Evolutionary conservation across 345 rosid genomes (phyloP).

Genomic region (Melastoma malabathricum): DNA sequence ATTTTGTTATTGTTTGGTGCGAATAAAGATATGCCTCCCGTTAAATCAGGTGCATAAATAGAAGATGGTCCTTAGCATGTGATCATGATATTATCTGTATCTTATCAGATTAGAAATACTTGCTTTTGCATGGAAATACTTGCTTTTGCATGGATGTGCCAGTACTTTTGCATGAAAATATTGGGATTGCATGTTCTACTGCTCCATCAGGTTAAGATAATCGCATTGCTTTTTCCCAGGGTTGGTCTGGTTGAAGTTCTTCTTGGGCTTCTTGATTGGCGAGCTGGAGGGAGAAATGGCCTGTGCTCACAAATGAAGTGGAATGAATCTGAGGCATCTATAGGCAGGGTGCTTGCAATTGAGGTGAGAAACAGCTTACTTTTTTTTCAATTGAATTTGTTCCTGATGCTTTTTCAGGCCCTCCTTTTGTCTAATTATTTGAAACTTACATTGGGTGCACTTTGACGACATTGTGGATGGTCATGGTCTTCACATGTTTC

Average conservation of each 20-base stretch:
- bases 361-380: conserved; percentile 43
- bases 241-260: conserved; percentile 93
- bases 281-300: conserved; percentile 83
- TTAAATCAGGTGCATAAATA: too few species aligned
- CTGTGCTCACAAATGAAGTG: conserved; percentile 90
- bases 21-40: too few species aligned
- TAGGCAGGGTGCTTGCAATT: conserved; percentile 93
- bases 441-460: not conserved
- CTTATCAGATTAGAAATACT: too few species aligned
- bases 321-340: conserved; percentile 98
- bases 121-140: too few species aligned
- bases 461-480: not conserved
- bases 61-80: too few species aligned
- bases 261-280: conserved; percentile 97
- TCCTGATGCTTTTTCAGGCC: not conserved
- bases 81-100: too few species aligned
- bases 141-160: too few species aligned
- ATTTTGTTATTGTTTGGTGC: too few species aligned
- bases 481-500: not conserved
- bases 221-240: conserved; percentile 24
- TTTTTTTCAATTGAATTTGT: not conserved
- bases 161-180: too few species aligned
- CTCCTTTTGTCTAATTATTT: not conserved
- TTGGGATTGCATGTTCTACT: too few species aligned
- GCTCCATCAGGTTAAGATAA: too few species aligned